Percentiles rank a stretch among this genome's conserved stretches.
These are phyloP conservation scores for Mucor velutinosus DNA, from an alignment of 371 early-diverging fungal species.

Conservation along the genomic window DNA sequence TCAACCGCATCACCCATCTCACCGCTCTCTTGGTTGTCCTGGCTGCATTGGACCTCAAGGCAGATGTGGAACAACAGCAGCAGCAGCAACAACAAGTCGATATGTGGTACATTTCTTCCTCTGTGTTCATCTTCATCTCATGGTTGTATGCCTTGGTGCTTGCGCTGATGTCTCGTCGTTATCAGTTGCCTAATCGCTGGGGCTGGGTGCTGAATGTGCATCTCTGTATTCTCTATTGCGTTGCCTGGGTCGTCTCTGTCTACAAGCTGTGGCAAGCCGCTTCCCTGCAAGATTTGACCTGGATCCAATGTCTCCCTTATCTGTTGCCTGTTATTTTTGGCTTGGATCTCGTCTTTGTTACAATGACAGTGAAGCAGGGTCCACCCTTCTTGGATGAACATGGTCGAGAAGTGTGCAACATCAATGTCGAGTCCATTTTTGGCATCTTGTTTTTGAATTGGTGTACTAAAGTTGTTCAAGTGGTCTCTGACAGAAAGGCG, in stretches of 20 bases:
- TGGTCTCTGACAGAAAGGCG: neutral
- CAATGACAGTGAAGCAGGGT: constrained; percentile 20
- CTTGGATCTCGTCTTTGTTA: constrained; percentile 16
- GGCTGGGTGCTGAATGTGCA: constrained; percentile 33
- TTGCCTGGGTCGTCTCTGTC: neutral
- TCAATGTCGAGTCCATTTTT: constrained; percentile 22
- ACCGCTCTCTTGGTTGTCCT: constrained; percentile 2
- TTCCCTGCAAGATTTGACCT: neutral
- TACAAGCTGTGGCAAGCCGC: constrained; percentile 2
- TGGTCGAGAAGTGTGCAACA: constrained; percentile 17
- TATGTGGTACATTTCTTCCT: neutral
- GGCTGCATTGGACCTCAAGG: constrained; percentile 9
- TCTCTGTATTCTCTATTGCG: constrained; percentile 14
- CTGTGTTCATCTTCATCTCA: constrained; percentile 1
- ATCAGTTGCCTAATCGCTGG: constrained; percentile 24
- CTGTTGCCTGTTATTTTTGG: neutral
- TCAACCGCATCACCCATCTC: constrained; percentile 19
- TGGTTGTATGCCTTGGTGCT: constrained; percentile 26
- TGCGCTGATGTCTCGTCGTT: constrained; percentile 9
- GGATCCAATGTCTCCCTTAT: constrained; percentile 2
- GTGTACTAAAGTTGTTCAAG: constrained; percentile 14
- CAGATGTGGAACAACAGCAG: neutral
- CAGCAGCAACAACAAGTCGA: neutral
- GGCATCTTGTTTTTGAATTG: constrained; percentile 23
- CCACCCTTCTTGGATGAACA: constrained; percentile 16